Percentiles rank a stretch among this genome's conserved stretches.
These are phyloP conservation scores for Tylopilus plumbeoviolaceoides DNA, from an alignment of 768 basidiomycete species.

Conservation along the genomic window DNA sequence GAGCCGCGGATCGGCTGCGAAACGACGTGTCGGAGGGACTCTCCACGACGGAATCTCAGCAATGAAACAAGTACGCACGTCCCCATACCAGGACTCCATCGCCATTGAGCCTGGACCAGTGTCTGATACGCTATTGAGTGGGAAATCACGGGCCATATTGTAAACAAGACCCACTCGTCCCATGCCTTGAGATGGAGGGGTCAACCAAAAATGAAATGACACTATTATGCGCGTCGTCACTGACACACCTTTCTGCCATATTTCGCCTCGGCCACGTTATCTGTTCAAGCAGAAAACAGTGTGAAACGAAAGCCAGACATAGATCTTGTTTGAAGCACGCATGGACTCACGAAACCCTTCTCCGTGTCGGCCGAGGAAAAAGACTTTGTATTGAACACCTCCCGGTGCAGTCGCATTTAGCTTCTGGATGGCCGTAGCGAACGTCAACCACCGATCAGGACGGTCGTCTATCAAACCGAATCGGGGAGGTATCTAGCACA, in stretches of 20 bases:
- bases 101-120: constrained; percentile 34
- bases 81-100: constrained; percentile 69
- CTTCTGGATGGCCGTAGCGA: constrained; percentile 35
- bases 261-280: constrained; percentile 58
- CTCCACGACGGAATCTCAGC: background rate
- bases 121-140: constrained; percentile 29
- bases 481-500: constrained; percentile 2
- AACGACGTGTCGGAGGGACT: background rate
- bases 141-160: background rate
- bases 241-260: constrained; percentile 46
- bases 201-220: background rate
- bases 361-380: constrained; percentile 65
- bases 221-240: background rate
- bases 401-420: constrained; percentile 23
- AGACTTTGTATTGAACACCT: constrained; percentile 39
- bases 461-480: constrained; percentile 20
- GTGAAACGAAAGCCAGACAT: background rate
- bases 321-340: background rate
- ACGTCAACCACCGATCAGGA: constrained; percentile 44
- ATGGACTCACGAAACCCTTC: constrained; percentile 27
- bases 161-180: constrained; percentile 1
- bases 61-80: constrained; percentile 34
- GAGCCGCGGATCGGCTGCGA: constrained; percentile 40
- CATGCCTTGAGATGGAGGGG: background rate
- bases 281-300: constrained; percentile 29